Base-by-base conservation (phyloP, 495 filamentous ascomycete genomes). In the Tetracladium setigerum region DNA sequence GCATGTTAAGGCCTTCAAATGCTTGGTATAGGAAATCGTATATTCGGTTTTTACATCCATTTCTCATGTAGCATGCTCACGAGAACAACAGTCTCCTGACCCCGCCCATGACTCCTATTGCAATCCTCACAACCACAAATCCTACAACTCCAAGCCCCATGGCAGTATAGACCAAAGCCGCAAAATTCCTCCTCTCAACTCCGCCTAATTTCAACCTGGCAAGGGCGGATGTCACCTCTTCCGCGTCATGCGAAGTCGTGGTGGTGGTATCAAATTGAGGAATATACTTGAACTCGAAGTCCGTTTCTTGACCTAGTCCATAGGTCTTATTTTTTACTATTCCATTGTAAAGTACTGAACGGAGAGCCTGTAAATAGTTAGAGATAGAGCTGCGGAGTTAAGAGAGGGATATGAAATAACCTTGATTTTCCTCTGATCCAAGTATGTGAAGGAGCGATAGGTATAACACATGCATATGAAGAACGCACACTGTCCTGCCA, bases 401-500 rank as follows among this genome's bases (percentile, higher is more conserved):
- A 18, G 32, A 11, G 19, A 41, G 22, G 35, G 18, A 10, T 13
- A 7, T 35, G 14, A 19, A 50, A 59, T 59, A 52, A 74, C 69
- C 30, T 61, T 64, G 34, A 86, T 81, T 50, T 78, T 77, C 15
- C 60, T 55, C 15, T 65, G 61, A 59, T 89, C 87, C 24, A 86
- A 65, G 30, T 62, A 70, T 3, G 71, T 64, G 33, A 88, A 65
- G 3, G 63, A 57, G 0, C 83, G 71, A 38, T 79, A 68, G 0
- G 67, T 51, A 52, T 82, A 86, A 38, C 71, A 67, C 30, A 75
- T 36, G 2, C 51, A 40, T 62, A 74, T 73, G 44, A 85, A 81
- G 56, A 87, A 77, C 22, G 83, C 60, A 52, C 80, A 86, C 55
- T 89, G 86, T 17, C 81, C 80, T 18, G 76, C 70, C 31, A 87